phyloP scores from a whole-genome alignment of 2,329 filamentous ascomycete species.

The Xylariaceae sp. region DNA sequence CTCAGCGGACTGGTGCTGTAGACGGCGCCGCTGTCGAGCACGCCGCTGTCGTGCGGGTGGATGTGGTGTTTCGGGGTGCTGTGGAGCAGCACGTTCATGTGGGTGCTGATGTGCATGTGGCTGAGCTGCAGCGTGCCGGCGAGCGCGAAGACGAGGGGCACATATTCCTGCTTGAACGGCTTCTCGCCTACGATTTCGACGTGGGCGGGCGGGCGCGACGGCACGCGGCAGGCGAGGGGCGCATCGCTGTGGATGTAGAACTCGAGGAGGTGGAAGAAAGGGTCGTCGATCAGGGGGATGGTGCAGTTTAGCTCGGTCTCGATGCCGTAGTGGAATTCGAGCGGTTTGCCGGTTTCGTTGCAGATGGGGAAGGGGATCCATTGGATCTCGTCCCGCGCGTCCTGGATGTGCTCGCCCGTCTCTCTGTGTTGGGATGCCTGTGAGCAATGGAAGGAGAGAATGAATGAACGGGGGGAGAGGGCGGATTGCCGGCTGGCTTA shows the following conservation, averaged over 20 bases:
- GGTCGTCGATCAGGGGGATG: constrained; percentile 69
- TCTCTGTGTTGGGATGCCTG: constrained; percentile 52
- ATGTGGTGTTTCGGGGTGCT: constrained; percentile 58
- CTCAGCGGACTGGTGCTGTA: constrained; percentile 76
- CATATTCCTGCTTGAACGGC: constrained; percentile 56
- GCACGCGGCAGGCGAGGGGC: constrained; percentile 84
- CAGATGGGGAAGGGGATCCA: constrained; percentile 89
- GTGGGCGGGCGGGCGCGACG: constrained; percentile 63
- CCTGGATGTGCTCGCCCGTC: constrained; percentile 84
- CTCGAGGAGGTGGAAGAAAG: constrained; percentile 84
- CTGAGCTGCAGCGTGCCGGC: constrained; percentile 83
- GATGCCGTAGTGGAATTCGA: constrained; percentile 82
- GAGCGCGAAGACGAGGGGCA: constrained; percentile 82
- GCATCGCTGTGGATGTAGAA: constrained; percentile 98
- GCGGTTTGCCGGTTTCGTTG: constrained; percentile 77
- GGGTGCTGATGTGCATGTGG: constrained; percentile 85
- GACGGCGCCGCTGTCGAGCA: constrained; percentile 80
- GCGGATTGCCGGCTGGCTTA: constrained; percentile 38
- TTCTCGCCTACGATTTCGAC: constrained; percentile 52
- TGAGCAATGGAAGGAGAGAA: not conserved
- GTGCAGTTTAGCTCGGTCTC: constrained; percentile 82
- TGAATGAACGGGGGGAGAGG: not conserved
- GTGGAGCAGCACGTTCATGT: constrained; percentile 85
- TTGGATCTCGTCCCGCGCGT: constrained; percentile 75
- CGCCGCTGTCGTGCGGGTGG: constrained; percentile 65